Percentiles rank a stretch among this genome's conserved stretches.
Evolutionary conservation across 768 basidiomycete species (phyloP).

Genomic region (Suillus subaureus): DNA sequence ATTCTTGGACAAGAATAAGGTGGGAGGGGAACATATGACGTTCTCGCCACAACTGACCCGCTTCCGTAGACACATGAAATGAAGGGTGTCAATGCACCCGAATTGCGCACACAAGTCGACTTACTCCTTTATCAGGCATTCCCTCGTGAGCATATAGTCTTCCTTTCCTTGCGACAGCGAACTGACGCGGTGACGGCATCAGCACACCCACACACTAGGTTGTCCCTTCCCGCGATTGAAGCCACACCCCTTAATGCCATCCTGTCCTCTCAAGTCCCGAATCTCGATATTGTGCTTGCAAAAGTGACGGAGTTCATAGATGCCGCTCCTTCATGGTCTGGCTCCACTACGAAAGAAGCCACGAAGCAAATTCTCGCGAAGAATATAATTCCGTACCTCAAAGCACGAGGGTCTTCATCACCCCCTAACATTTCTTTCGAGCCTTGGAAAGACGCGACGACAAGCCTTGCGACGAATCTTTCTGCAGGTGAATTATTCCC

Average conservation of each 20-base stretch:
- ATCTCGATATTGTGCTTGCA: constrained; percentile 58
- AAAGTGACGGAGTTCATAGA: constrained; percentile 72
- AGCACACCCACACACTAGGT: constrained; percentile 77
- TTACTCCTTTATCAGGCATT: constrained; percentile 74
- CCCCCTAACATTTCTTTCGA: constrained; percentile 41
- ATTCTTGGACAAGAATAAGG: constrained; percentile 78
- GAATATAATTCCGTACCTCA: constrained; percentile 65
- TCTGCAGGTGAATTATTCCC: constrained; percentile 70
- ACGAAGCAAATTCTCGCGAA: constrained; percentile 53
- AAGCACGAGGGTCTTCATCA: constrained; percentile 49
- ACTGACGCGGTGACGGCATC: constrained; percentile 8
- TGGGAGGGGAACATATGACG: constrained; percentile 24
- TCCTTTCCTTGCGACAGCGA: background rate
- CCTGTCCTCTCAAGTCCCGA: constrained; percentile 71
- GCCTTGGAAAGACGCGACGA: constrained; percentile 52
- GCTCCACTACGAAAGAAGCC: constrained; percentile 34
- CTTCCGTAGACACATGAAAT: constrained; percentile 62
- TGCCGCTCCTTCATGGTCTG: constrained; percentile 36
- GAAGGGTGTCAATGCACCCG: constrained; percentile 69
- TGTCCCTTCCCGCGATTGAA: constrained; percentile 61
- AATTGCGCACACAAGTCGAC: constrained; percentile 74
- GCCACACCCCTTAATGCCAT: constrained; percentile 73
- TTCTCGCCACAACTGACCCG: background rate
- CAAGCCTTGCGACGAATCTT: constrained; percentile 46
- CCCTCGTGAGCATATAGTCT: constrained; percentile 61